Evolutionary conservation across 495 filamentous ascomycete genomes (phyloP).

Genomic region (Xanthoparmelia taractica): DNA sequence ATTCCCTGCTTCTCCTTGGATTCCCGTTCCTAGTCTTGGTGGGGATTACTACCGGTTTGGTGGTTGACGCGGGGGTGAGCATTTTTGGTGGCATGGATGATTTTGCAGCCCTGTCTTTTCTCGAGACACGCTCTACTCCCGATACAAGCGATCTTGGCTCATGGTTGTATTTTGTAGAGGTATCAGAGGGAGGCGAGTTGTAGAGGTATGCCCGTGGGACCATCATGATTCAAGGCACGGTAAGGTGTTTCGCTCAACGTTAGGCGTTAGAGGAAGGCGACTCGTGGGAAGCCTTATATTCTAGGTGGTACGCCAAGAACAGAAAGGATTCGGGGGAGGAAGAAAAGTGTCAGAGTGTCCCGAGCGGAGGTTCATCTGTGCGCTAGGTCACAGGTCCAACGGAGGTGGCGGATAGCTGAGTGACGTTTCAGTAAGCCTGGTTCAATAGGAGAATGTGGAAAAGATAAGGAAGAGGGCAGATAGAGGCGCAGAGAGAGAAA

Average conservation of each 20-base stretch:
- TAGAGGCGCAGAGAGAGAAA: neutral
- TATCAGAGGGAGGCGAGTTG: constrained; percentile 10
- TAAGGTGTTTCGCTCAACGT: neutral
- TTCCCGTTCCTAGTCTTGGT: constrained; percentile 17
- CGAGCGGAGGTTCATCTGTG: neutral
- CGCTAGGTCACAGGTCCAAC: neutral
- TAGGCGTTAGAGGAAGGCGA: neutral
- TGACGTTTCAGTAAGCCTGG: neutral
- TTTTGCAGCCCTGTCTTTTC: constrained; percentile 4
- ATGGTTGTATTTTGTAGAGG: neutral
- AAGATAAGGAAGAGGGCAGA: neutral
- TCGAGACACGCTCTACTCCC: constrained; percentile 9
- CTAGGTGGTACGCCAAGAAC: neutral
- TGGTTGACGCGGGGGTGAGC: constrained; percentile 15
- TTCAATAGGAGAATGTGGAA: neutral
- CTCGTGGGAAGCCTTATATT: neutral
- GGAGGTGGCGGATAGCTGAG: neutral
- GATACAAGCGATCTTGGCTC: neutral
- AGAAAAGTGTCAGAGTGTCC: neutral
- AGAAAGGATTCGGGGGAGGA: neutral
- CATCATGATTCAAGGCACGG: constrained; percentile 21
- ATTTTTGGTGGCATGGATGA: constrained; percentile 39
- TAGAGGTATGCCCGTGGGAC: constrained; percentile 23
- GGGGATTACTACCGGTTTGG: constrained; percentile 27
- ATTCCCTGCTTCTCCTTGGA: constrained; percentile 10